These are phyloP conservation scores for Corylus americana DNA, from an alignment of 306 rosid genomes.

Conservation along the genomic window DNA sequence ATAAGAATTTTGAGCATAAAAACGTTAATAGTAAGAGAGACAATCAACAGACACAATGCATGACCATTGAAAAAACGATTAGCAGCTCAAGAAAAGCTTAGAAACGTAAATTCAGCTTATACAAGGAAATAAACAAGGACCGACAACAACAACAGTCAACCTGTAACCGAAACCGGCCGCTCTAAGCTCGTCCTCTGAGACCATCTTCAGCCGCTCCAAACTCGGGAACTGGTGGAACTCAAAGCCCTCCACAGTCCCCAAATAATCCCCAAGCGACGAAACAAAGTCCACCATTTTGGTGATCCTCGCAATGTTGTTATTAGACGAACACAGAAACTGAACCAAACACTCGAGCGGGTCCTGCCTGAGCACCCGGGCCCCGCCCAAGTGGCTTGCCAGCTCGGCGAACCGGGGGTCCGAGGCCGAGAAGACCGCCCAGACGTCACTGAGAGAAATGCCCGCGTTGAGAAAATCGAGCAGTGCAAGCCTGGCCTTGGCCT, in stretches of 20 bases:
- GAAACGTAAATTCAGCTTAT: too few relatives aligned
- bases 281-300: constrained; percentile 87
- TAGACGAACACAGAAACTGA: constrained; percentile 90
- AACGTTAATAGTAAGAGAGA: too few relatives aligned
- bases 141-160: constrained; percentile 23
- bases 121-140: too few relatives aligned
- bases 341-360: constrained; percentile 89
- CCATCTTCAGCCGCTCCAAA: constrained; percentile 51
- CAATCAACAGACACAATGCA: too few relatives aligned
- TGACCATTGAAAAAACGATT: too few relatives aligned
- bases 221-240: constrained; percentile 70
- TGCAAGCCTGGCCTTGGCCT: constrained; percentile 31
- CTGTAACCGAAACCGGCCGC: constrained; percentile 94
- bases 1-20: too few relatives aligned
- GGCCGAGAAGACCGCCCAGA: constrained; percentile 72
- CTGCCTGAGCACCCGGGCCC: constrained; percentile 87
- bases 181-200: constrained; percentile 75
- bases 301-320: constrained; percentile 77
- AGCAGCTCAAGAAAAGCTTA: too few relatives aligned
- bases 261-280: constrained; percentile 64
- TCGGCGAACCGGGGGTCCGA: constrained; percentile 67
- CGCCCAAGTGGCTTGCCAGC: constrained; percentile 55
- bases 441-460: constrained; percentile 53
- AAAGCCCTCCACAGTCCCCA: constrained; percentile 67
- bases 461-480: constrained; percentile 75